Conservation (phyloP, 805 yeast species). For the Maudiozyma turicensis region DNA sequence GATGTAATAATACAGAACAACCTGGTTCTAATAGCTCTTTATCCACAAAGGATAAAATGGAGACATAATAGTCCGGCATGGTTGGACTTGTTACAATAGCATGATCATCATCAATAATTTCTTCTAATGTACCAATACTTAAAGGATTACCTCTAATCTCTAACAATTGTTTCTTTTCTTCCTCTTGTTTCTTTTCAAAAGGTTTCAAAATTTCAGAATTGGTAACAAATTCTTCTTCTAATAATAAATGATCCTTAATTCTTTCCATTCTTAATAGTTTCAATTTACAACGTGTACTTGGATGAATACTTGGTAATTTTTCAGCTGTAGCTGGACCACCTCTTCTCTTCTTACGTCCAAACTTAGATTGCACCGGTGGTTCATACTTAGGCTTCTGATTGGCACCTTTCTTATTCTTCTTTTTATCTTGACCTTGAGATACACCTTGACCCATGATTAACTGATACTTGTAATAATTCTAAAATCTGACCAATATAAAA, state of each 20-base stretch:
- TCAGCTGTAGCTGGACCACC: constrained; percentile 76
- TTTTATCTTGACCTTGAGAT: constrained; percentile 26
- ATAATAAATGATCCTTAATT: constrained; percentile 86
- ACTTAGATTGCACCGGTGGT: constrained; percentile 93
- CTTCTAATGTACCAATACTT: constrained; percentile 94
- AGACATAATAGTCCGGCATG: constrained; percentile 95
- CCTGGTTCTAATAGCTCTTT: constrained; percentile 95
- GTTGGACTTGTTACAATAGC: constrained; percentile 94
- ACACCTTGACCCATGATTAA: constrained; percentile 30
- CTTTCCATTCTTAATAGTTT: constrained; percentile 88
- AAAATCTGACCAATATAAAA: no score
- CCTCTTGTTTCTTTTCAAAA: constrained; percentile 92
- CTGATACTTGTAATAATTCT: background rate
- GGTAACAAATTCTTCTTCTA: constrained; percentile 93
- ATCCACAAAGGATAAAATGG: constrained; percentile 92
- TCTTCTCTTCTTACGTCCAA: constrained; percentile 87
- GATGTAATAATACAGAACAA: constrained; percentile 89
- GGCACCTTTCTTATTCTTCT: constrained; percentile 49
- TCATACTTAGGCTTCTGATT: constrained; percentile 93
- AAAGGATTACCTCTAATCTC: constrained; percentile 94
- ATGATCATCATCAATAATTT: constrained; percentile 96
- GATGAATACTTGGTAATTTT: constrained; percentile 79
- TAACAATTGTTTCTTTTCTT: constrained; percentile 90
- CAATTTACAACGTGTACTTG: constrained; percentile 88
- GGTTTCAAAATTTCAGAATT: constrained; percentile 93